These are phyloP conservation scores for Thuidium tamariscinum DNA, from an alignment of 225 moss, liverwort and hornwort species.

Conservation along the genomic window DNA sequence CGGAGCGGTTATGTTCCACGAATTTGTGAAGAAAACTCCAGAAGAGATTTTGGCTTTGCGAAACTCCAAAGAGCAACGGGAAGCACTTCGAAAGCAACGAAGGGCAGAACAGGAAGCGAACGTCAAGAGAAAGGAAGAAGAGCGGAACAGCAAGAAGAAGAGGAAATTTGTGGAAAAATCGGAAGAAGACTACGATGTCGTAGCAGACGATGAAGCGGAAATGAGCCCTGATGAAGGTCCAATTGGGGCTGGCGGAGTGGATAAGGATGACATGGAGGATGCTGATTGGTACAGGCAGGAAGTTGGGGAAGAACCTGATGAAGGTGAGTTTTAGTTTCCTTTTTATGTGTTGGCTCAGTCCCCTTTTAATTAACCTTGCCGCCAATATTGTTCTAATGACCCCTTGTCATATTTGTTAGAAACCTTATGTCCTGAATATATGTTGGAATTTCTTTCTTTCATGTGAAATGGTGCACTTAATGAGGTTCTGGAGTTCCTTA, in stretches of 20 bases:
- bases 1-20: conserved; percentile 89
- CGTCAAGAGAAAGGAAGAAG: conserved; percentile 70
- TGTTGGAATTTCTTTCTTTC: background rate
- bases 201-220: conserved; percentile 30
- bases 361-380: background rate
- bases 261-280: conserved; percentile 49
- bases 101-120: conserved; percentile 89
- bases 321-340: conserved; percentile 12
- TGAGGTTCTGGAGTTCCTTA: background rate
- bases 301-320: conserved; percentile 64
- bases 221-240: conserved; percentile 35
- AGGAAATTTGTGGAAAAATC: conserved; percentile 31
- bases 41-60: conserved; percentile 67
- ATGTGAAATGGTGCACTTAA: background rate
- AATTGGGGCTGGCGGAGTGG: conserved; percentile 8
- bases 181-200: conserved; percentile 20
- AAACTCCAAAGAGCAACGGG: conserved; percentile 70
- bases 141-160: conserved; percentile 30
- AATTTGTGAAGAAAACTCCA: conserved; percentile 81
- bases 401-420: background rate
- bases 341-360: background rate
- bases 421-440: background rate
- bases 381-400: background rate
- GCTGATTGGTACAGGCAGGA: conserved; percentile 62
- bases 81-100: conserved; percentile 84